These are phyloP conservation scores for Didymella lethalis DNA, from an alignment of 2,329 filamentous ascomycete genomes.

Conservation along the genomic window DNA sequence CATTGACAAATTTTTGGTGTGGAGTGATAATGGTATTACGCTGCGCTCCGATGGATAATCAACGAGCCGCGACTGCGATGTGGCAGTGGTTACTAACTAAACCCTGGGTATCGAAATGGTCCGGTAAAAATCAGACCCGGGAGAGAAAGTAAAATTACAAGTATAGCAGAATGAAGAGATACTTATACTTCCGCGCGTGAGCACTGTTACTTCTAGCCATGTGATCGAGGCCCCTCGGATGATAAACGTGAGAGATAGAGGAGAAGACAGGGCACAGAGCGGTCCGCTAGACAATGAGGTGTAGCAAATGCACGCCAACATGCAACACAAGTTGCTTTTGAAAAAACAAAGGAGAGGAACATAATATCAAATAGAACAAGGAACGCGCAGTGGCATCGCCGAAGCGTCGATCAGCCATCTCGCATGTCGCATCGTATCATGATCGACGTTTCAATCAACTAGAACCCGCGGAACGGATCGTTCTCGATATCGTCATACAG, in stretches of 20 bases:
- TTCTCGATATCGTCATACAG: conserved; percentile 47
- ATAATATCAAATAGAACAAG: background rate
- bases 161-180: background rate
- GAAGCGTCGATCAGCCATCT: conserved; percentile 2
- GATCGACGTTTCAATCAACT: background rate
- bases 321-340: background rate
- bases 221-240: background rate
- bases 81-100: background rate
- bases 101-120: conserved; percentile 13
- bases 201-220: conserved; percentile 12
- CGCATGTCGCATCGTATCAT: conserved; percentile 9
- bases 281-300: background rate
- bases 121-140: background rate
- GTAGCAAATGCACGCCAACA: background rate
- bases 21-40: background rate
- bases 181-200: conserved; percentile 12
- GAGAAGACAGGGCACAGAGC: background rate
- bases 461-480: conserved; percentile 51
- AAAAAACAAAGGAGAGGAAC: conserved; percentile 4
- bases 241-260: background rate
- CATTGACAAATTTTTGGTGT: background rate
- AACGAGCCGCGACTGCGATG: background rate
- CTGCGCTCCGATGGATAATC: background rate
- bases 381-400: background rate
- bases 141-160: background rate